A percentile compares a stretch with the other conserved stretches of the same genome.
phyloP scores from a whole-genome alignment of 2,329 filamentous ascomycete genomes.

The Talaromyces sp. region DNA sequence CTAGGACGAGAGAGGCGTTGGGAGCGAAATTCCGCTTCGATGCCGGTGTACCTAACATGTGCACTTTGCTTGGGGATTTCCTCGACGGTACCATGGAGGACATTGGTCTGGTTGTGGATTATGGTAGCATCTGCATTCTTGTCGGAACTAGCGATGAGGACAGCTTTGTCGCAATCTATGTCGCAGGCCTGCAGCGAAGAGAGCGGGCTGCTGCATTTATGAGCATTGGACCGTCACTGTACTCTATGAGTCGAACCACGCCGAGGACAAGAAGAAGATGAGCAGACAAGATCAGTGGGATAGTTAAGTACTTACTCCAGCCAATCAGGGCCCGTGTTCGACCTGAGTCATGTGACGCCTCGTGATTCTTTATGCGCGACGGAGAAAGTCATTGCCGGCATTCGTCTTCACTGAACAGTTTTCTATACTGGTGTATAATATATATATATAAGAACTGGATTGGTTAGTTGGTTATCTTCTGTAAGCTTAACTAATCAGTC shows the following conservation, averaged over 20 bases:
- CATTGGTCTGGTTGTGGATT: not conserved
- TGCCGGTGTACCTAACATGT: conserved; percentile 9
- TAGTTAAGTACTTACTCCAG: not conserved
- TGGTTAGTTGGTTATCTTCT: no score
- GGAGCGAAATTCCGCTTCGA: conserved; percentile 28
- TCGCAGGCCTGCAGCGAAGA: not conserved
- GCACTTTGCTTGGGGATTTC: conserved; percentile 16
- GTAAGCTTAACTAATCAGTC: no score
- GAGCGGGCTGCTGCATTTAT: not conserved
- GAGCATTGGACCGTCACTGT: not conserved
- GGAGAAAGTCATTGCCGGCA: conserved; percentile 1
- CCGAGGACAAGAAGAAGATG: no score
- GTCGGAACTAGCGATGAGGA: not conserved
- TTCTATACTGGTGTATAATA: no score
- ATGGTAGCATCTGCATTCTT: not conserved
- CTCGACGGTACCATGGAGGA: conserved; percentile 7
- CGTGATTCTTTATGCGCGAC: not conserved
- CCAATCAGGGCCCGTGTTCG: not conserved
- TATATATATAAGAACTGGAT: no score
- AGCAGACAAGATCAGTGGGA: not conserved
- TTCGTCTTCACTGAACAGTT: no score
- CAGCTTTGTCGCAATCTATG: not conserved
- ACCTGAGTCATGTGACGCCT: not conserved
- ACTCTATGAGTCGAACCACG: not conserved
- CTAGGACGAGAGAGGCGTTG: conserved; percentile 39